Evolutionary conservation across 176 grass and related monocot species (phyloP), one percentile per base, ranked within the genome.

Genomic region (Carex kokanica): DNA sequence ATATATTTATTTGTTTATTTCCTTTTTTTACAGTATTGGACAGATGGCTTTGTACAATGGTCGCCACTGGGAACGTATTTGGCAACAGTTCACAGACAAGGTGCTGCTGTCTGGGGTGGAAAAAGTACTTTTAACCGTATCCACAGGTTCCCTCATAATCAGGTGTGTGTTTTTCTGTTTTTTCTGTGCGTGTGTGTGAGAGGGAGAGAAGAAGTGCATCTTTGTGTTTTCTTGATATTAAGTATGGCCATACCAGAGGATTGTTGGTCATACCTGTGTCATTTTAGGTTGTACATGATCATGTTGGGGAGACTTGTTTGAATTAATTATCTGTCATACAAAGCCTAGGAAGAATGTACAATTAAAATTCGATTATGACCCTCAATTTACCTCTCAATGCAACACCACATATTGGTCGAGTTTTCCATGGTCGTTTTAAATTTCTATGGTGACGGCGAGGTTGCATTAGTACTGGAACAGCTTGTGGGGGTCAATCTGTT

Each of bases 21-120:
- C 5, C 29, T 69, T 68, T 81, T 43, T 58, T 78, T 31, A 13
- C 86, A 94, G 94, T 97, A 92, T 78, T 97, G 94, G 94, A 94
- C 94, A 3, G 94, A 97, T 49, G 94, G 92, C 84, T 97, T 91
- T 70, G 85, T 97, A 82, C 94, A 97, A n/a, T 97, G 94, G 94
- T 97, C 94, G 23, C 88, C 94, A 88, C 64, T 97, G 20, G 94
- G 94, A 83, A 97, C 94, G n/a, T 88, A 92, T 86, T 70, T 94
- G 94, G 94, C 94, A 15, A 97, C 94, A 11, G 94, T 97, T 64
- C 94, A 97, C 82, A 88, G 94, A 86, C 94, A 97, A 80, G 94
- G 94, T 53, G 82, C 92, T n/a, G 92, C 89, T 25, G 92, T 97
- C 20, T 97, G 94, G 94, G 92, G 92, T 0, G 94, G 94, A 55